A percentile compares a stretch with the other conserved stretches of the same genome.
phyloP scores from a whole-genome alignment of 768 basidiomycete species.

The Crepidotus variabilis region DNA sequence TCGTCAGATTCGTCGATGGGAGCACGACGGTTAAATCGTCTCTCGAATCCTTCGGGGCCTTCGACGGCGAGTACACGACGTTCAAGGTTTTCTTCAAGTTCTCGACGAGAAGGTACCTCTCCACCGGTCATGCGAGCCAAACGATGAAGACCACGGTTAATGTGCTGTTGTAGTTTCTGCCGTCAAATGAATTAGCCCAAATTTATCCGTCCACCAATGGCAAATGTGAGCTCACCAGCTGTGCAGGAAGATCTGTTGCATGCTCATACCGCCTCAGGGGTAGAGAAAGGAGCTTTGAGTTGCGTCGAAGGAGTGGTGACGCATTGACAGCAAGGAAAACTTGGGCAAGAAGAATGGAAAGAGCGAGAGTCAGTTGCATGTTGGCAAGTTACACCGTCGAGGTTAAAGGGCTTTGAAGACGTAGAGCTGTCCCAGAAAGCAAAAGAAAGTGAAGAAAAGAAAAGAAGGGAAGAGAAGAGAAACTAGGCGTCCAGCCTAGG shows the following conservation, averaged over 20 bases:
- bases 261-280: constrained; percentile 1
- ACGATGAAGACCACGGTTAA: constrained; percentile 62
- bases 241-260: constrained; percentile 20
- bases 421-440: background rate
- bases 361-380: constrained; percentile 8
- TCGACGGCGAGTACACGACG: constrained; percentile 26
- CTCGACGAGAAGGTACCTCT: constrained; percentile 41
- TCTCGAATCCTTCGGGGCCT: constrained; percentile 24
- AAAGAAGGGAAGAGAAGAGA: background rate
- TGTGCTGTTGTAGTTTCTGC: constrained; percentile 66
- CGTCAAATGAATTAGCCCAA: background rate
- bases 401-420: background rate
- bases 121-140: constrained; percentile 68
- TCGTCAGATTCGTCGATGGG: background rate
- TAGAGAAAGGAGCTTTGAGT: background rate
- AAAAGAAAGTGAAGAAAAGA: background rate
- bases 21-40: constrained; percentile 19
- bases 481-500: background rate
- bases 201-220: background rate
- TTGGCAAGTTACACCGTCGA: constrained; percentile 1
- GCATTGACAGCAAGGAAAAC: constrained; percentile 1
- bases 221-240: constrained; percentile 33
- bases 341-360: constrained; percentile 5
- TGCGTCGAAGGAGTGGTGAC: background rate
- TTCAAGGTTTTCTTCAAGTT: constrained; percentile 36